A percentile compares a stretch with the other conserved stretches of the same genome.
phyloP scores from a whole-genome alignment of 495 filamentous ascomycete genomes.

The Talaromyces nanjingensis region DNA sequence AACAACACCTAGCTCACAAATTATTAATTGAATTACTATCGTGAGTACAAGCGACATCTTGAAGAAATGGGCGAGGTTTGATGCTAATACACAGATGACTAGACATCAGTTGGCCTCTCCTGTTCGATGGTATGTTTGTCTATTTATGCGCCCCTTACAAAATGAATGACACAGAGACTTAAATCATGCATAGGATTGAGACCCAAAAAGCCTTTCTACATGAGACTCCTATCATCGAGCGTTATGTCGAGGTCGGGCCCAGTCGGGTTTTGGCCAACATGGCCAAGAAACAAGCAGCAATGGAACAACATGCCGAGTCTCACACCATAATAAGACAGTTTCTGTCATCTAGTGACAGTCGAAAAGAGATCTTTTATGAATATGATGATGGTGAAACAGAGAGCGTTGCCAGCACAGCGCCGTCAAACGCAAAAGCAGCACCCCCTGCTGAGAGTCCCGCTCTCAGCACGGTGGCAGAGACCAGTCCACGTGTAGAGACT shows the following conservation, averaged over 20 bases:
- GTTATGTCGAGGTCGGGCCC: slow-evolving; percentile 94
- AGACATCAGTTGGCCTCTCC: slow-evolving; percentile 88
- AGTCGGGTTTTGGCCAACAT: slow-evolving; percentile 94
- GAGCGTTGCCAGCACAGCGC: slow-evolving; percentile 45
- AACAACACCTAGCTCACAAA: slow-evolving; percentile 13
- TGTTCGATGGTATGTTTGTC: slow-evolving; percentile 59
- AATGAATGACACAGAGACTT: neutral
- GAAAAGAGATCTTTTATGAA: slow-evolving; percentile 98
- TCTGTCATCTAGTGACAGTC: slow-evolving; percentile 97
- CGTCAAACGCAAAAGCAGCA: neutral
- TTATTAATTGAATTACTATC: slow-evolving; percentile 21
- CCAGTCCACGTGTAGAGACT: slow-evolving; percentile 20
- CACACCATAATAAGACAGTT: slow-evolving; percentile 95
- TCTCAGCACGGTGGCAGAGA: too few relatives aligned
- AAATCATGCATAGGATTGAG: slow-evolving; percentile 59
- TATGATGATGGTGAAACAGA: slow-evolving; percentile 93
- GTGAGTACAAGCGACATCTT: slow-evolving; percentile 10
- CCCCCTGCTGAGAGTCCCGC: slow-evolving; percentile 11
- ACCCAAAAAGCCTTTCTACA: slow-evolving; percentile 98
- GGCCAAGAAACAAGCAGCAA: slow-evolving; percentile 89
- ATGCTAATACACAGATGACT: neutral
- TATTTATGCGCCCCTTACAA: neutral
- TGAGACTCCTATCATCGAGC: slow-evolving; percentile 79
- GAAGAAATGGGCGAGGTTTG: neutral
- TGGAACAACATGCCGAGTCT: slow-evolving; percentile 96